Evolutionary conservation across 1,284 basidiomycete genomes (phyloP).

Genomic region (Sutorius eximius): DNA sequence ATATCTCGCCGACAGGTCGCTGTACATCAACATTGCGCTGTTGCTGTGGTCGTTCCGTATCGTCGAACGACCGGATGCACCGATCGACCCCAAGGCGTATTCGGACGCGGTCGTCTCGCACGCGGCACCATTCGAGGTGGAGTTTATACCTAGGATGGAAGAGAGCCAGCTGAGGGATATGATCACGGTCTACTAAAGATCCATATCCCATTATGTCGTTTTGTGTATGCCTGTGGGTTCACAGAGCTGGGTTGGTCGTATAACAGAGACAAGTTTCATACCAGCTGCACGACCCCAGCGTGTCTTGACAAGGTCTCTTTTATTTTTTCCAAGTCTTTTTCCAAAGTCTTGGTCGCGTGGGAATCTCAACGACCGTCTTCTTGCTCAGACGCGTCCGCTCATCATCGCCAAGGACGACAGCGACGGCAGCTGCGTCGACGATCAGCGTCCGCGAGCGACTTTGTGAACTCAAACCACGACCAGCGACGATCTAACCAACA

Average conservation of each 20-base stretch:
- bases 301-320: too few relatives aligned
- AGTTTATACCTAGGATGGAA: slow-evolving; percentile 19
- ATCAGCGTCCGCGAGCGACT: neutral
- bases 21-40: slow-evolving; percentile 33
- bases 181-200: neutral
- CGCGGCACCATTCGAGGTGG: slow-evolving; percentile 13
- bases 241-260: too few relatives aligned
- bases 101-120: slow-evolving; percentile 11
- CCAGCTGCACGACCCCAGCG: too few relatives aligned
- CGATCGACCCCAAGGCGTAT: slow-evolving; percentile 11
- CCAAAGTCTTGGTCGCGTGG: slow-evolving; percentile 20
- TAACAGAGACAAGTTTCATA: too few relatives aligned
- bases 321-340: slow-evolving; percentile 8
- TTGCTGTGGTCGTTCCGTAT: slow-evolving; percentile 29
- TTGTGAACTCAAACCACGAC: slow-evolving; percentile 11
- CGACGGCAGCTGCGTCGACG: slow-evolving; percentile 11
- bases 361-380: slow-evolving; percentile 15
- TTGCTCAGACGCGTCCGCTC: slow-evolving; percentile 26
- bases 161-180: slow-evolving; percentile 6
- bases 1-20: slow-evolving; percentile 21
- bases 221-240: too few relatives aligned
- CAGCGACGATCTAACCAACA: slow-evolving; percentile 11
- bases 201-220: too few relatives aligned
- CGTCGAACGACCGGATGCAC: slow-evolving; percentile 9
- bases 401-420: slow-evolving; percentile 26